Percentiles rank a stretch among this genome's conserved stretches.
phyloP scores from a whole-genome alignment of 768 basidiomycete genomes.

The Royoungia palumana region DNA sequence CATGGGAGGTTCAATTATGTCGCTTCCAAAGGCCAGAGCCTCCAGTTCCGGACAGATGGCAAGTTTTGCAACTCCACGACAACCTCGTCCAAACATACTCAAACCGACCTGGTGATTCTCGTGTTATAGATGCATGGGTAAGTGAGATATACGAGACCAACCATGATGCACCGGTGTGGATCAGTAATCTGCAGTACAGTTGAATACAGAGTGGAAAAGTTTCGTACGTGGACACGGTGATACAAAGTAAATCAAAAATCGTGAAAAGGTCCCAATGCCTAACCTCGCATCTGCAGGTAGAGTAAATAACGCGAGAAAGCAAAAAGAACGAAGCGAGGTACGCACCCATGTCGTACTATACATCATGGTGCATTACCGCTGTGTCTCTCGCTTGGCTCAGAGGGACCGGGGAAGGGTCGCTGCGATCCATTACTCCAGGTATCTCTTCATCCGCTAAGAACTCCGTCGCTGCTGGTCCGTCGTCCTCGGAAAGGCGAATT shows the following conservation, averaged over 20 bases:
- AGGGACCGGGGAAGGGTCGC: slow-evolving; percentile 17
- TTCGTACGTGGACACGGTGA: no score
- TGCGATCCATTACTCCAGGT: slow-evolving; percentile 36
- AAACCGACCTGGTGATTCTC: no score
- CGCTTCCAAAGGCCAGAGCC: no score
- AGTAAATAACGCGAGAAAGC: neutral
- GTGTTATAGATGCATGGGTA: no score
- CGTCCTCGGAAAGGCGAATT: slow-evolving; percentile 68
- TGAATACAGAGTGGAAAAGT: no score
- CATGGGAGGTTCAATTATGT: no score
- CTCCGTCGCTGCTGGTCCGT: slow-evolving; percentile 65
- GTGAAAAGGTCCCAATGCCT: no score
- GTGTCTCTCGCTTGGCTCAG: slow-evolving; percentile 11
- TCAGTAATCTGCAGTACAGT: neutral
- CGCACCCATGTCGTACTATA: neutral
- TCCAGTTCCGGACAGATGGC: no score
- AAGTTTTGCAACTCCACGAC: no score
- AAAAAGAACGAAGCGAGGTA: neutral
- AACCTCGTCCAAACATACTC: no score
- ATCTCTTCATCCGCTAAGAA: slow-evolving; percentile 58
- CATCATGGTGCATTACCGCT: neutral
- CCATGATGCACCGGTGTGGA: neutral
- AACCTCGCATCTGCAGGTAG: neutral
- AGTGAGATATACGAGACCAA: no score
- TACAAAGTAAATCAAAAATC: neutral